Conservation (phyloP, 176 grass and related monocot species). For the Paspalum notatum region DNA sequence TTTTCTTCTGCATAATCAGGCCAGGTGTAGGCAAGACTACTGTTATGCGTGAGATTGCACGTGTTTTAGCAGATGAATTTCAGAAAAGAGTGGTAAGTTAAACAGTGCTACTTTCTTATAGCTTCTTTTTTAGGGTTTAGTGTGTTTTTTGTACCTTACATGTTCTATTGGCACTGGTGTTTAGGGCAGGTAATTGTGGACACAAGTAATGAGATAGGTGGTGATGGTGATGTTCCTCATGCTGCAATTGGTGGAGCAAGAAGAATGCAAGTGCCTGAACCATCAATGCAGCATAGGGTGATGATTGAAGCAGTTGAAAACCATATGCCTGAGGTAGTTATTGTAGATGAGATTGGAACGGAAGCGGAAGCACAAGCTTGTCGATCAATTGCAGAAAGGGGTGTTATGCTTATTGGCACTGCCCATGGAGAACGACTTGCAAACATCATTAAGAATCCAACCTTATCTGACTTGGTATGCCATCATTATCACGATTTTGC, state of each 20-base stretch:
- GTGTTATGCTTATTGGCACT: constrained; percentile 98
- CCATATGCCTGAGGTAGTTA: constrained; percentile 99
- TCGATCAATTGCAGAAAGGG: constrained; percentile 94
- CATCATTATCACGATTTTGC: constrained; percentile 23
- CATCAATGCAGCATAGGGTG: constrained; percentile 88
- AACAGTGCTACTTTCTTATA: constrained; percentile 27
- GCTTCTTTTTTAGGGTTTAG: constrained; percentile 1
- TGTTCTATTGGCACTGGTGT: constrained; percentile 51
- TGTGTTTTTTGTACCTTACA: constrained; percentile 37
- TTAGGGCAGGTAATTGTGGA: constrained; percentile 98
- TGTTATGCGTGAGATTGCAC: constrained; percentile 97
- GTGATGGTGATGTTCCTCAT: constrained; percentile 94
- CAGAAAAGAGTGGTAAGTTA: constrained; percentile 88
- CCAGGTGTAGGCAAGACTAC: constrained; percentile 98
- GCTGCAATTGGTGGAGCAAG: constrained; percentile 89
- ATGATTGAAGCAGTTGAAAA: constrained; percentile 99
- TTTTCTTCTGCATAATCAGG: constrained; percentile 48
- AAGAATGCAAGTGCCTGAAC: constrained; percentile 98
- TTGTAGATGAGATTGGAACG: constrained; percentile 97
- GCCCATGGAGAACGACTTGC: constrained; percentile 86
- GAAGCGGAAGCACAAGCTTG: constrained; percentile 89
- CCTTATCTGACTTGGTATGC: constrained; percentile 90
- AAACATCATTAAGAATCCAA: constrained; percentile 95
- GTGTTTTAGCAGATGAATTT: constrained; percentile 92
- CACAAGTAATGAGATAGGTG: constrained; percentile 98